Evolutionary conservation across 78 protist genomes (phyloP).

Genomic region (Isochrysis galbana): DNA sequence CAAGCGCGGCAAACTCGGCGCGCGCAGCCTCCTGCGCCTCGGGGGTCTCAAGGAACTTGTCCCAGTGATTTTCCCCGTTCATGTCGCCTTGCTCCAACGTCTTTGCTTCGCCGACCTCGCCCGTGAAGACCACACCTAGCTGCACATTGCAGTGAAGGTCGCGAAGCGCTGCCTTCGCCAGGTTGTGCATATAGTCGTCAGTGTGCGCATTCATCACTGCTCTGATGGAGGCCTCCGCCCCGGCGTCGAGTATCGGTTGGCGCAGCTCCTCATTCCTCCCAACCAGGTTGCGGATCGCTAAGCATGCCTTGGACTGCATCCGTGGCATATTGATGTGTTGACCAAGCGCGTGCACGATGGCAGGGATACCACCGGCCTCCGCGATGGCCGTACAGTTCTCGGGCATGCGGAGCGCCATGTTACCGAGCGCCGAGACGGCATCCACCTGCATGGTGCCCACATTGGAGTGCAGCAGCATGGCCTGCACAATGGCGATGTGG

Average conservation of each 20-base stretch:
- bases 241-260: neutral
- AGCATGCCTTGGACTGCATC: neutral
- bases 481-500: conserved; percentile 1
- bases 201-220: neutral
- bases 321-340: neutral
- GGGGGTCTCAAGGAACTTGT: neutral
- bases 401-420: neutral
- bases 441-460: neutral
- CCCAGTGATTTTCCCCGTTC: neutral
- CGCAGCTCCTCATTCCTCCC: neutral
- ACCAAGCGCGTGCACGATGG: neutral
- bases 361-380: neutral
- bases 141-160: neutral
- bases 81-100: neutral
- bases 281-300: neutral
- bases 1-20: neutral
- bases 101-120: neutral
- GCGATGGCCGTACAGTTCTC: conserved; percentile 10
- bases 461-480: neutral
- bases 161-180: conserved; percentile 19
- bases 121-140: neutral
- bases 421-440: neutral
- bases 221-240: neutral
- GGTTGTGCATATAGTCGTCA: neutral
- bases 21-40: neutral